phyloP scores from a whole-genome alignment of 805 yeast genomes.

The Nakazawaea ishiwadae region DNA sequence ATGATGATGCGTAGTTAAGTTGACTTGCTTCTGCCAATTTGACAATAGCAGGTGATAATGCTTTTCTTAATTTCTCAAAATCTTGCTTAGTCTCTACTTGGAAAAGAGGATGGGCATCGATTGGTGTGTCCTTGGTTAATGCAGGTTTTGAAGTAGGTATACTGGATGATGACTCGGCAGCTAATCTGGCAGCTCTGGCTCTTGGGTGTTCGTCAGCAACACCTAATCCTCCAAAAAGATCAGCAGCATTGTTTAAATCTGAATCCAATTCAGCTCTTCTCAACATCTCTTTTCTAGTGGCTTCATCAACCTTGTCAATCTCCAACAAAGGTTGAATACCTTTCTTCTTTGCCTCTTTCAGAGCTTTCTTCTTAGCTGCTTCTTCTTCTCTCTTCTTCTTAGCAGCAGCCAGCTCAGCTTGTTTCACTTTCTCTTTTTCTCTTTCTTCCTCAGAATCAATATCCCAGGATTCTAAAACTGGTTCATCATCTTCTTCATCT shows the following conservation, averaged over 20 bases:
- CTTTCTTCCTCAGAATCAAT: conserved; percentile 68
- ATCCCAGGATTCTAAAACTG: conserved; percentile 89
- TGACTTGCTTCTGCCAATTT: conserved; percentile 56
- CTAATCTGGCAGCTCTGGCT: conserved; percentile 43
- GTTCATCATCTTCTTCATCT: conserved; percentile 71
- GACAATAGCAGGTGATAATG: conserved; percentile 57
- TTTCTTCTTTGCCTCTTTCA: conserved; percentile 28
- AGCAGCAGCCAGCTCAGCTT: conserved; percentile 32
- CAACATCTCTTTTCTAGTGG: conserved; percentile 68
- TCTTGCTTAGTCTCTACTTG: conserved; percentile 77
- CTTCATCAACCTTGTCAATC: conserved; percentile 66
- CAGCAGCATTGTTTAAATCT: conserved; percentile 91
- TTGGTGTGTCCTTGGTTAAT: conserved; percentile 57
- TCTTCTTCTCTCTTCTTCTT: conserved; percentile 44
- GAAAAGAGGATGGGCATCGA: conserved; percentile 77
- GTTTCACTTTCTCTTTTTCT: conserved; percentile 29
- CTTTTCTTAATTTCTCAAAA: conserved; percentile 71
- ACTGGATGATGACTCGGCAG: conserved; percentile 23
- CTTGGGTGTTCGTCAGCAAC: conserved; percentile 54
- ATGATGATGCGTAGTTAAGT: conserved; percentile 64
- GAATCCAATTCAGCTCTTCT: conserved; percentile 77
- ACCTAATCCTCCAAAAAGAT: conserved; percentile 73
- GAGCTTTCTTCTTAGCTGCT: conserved; percentile 22
- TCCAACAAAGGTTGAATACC: conserved; percentile 41
- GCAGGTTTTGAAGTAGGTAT: conserved; percentile 25